phyloP scores from a whole-genome alignment of 805 yeast genomes.

The Millerago galiae region DNA sequence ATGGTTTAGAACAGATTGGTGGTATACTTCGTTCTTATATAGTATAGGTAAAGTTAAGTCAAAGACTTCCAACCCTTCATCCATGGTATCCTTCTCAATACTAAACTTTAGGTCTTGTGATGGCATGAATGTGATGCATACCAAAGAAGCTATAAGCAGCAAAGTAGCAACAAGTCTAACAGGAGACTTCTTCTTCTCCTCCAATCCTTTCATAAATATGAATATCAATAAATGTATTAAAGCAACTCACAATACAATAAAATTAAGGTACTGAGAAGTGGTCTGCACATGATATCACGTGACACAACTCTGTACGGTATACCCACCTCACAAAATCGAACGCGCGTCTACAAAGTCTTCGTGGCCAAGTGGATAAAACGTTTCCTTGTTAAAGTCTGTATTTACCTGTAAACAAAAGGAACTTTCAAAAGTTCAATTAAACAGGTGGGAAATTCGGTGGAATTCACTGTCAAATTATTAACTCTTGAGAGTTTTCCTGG shows the following conservation, averaged over 20 bases:
- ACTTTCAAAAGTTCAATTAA: not conserved
- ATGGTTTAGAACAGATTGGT: constrained; percentile 35
- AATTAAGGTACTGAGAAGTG: no score
- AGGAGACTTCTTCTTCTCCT: no score
- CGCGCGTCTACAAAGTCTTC: constrained; percentile 5
- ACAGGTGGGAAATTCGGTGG: constrained; percentile 63
- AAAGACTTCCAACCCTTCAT: constrained; percentile 13
- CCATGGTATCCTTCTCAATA: not conserved
- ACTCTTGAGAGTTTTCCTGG: constrained; percentile 53
- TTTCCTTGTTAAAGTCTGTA: constrained; percentile 22
- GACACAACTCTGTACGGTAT: not conserved
- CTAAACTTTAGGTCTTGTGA: no score
- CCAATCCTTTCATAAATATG: no score
- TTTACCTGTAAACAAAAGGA: constrained; percentile 25
- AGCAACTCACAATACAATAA: no score
- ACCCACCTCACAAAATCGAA: not conserved
- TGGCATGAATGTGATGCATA: no score
- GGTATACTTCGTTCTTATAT: constrained; percentile 27
- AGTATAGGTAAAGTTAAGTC: constrained; percentile 20
- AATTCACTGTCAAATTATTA: constrained; percentile 39
- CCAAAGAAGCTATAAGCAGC: no score
- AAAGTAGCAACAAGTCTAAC: no score
- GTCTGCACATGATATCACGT: not conserved
- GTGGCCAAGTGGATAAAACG: constrained; percentile 21
- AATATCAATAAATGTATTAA: no score